Base-by-base conservation (phyloP, 805 yeast species). In the Myxozyma kluyveri region DNA sequence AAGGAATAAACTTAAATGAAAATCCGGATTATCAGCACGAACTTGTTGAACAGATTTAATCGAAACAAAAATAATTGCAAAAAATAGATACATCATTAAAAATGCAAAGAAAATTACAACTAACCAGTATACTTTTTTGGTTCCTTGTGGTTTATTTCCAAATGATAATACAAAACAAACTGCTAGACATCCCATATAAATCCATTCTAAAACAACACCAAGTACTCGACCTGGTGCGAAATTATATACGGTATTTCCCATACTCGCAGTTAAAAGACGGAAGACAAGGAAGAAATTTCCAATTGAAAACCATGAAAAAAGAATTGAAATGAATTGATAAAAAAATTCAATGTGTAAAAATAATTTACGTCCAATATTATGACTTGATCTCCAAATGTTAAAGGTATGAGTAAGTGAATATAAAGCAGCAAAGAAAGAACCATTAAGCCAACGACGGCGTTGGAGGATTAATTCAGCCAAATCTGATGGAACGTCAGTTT, bases 361-460 rank as follows among this genome's bases (percentile, higher is more conserved):
- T 60, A 88, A 63, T 69, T 91, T 90, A 63, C 99, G 78, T n/a
- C 80, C 60, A 7, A 77, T 64, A 1, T 96, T 85, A 69, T 93
- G 99, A 62, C 83, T 86, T 0, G 96, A 87, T 55, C 78, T 73
- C 96, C 96, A 91, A 50, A 93, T 86, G 62, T 86, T 86, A 50
- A 81, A 77, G 77, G 90, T 88, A 67, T 90, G 95, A 50, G 86
- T 65, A 59, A 87, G 87, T 1, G 97, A 83, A 67, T 86, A 93
- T 49, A 90, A 74, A 2, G 98, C 98, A 0, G 99, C 98, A 72
- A 93, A 93, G 66, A 93, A 79, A 1, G 99, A 95, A 67, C 99
- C 99, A 69, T 91, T 91, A 56, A 91, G 78, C 99, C 99, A 91
- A 75, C 99, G 83, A 74, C 99, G 84, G 73, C 99, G 84, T 73